These are phyloP conservation scores for Talaromyces sp. DNA, from an alignment of 2,329 filamentous ascomycete species.

Conservation along the genomic window DNA sequence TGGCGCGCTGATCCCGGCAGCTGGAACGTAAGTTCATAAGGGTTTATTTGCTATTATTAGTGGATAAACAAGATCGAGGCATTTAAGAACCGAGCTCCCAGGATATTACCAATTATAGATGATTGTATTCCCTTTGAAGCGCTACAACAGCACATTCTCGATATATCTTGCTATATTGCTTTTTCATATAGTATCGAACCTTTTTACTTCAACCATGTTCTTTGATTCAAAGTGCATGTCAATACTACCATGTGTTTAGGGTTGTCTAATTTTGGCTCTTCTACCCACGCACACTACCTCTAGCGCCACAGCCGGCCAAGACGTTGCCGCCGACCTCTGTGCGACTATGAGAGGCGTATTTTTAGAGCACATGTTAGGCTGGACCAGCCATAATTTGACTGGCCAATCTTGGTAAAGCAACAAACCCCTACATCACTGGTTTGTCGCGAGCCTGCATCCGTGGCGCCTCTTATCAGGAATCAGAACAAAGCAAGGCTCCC, in stretches of 20 bases:
- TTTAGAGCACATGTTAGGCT: background rate
- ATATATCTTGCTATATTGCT: no score
- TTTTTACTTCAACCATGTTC: no score
- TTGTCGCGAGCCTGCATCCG: background rate
- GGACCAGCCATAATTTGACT: background rate
- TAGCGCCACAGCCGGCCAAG: background rate
- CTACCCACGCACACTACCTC: background rate
- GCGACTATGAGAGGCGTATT: background rate
- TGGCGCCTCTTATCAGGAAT: background rate
- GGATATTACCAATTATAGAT: no score
- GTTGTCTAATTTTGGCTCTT: background rate
- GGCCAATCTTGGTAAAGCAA: background rate
- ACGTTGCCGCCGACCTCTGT: background rate
- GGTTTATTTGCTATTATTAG: no score
- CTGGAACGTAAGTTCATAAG: no score
- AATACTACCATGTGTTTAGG: background rate
- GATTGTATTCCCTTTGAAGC: no score
- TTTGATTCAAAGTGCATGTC: no score
- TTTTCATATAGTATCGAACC: no score
- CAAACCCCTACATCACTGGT: background rate
- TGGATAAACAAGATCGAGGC: background rate
- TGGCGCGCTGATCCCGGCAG: background rate
- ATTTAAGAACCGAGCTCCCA: background rate
- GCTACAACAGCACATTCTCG: no score
- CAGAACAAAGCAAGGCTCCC: background rate